These are phyloP conservation scores for Lagerstroemia speciosa DNA, from an alignment of 345 rosid species.

Conservation along the genomic window DNA sequence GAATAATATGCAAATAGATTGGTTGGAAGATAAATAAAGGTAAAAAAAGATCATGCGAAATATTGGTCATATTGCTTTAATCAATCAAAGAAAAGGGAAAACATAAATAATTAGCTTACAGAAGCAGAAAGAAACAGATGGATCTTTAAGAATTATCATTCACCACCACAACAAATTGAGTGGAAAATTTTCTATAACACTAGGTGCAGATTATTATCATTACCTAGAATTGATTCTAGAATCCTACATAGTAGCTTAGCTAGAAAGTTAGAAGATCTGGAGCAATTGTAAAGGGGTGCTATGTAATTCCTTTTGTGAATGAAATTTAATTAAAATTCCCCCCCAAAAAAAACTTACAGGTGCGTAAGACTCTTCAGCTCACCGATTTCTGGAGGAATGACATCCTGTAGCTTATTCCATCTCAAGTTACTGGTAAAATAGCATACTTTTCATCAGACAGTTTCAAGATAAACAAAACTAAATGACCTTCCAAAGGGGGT, in stretches of 20 bases:
- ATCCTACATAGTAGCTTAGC: no score
- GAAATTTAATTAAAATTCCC: no score
- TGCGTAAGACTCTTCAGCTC: slow-evolving; percentile 82
- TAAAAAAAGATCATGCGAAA: not conserved
- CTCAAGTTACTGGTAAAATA: slow-evolving; percentile 55
- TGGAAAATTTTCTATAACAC: no score
- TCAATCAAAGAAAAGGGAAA: not conserved
- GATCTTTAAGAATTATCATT: no score
- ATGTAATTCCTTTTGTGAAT: no score
- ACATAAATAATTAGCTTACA: slow-evolving; percentile 37
- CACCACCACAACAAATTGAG: no score
- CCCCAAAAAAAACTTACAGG: no score
- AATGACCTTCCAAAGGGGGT: not conserved
- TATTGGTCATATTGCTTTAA: not conserved
- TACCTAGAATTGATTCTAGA: no score
- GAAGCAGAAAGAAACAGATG: no score
- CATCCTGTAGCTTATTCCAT: slow-evolving; percentile 93
- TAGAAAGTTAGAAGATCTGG: no score
- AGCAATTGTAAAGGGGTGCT: no score
- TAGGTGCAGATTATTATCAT: no score
- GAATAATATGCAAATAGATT: not conserved
- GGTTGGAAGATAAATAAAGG: not conserved
- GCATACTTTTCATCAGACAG: slow-evolving; percentile 4
- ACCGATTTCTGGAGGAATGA: slow-evolving; percentile 83
- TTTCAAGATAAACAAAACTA: not conserved